phyloP scores from a whole-genome alignment of 208 protist species.

The Novymonas esmeraldas region DNA sequence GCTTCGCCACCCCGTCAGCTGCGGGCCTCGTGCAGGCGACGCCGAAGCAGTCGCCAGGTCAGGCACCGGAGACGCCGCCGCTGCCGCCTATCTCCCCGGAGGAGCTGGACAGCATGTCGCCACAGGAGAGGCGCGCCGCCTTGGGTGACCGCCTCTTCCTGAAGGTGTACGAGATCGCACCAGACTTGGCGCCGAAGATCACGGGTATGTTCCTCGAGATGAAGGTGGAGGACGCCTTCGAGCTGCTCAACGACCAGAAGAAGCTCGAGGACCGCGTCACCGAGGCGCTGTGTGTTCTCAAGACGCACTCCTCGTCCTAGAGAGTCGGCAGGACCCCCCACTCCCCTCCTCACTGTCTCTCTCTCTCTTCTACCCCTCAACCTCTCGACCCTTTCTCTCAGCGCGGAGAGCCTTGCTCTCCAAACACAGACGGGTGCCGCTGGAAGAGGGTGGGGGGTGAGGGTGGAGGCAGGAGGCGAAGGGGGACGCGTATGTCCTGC shows the following conservation, averaged over 20 bases:
- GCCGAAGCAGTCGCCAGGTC: constrained; percentile 63
- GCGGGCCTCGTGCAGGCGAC: constrained; percentile 53
- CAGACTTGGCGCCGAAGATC: constrained; percentile 87
- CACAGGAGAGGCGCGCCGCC: constrained; percentile 89
- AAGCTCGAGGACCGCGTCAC: constrained; percentile 71
- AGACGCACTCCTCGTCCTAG: constrained; percentile 47
- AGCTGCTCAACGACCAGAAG: constrained; percentile 72
- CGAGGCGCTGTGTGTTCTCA: constrained; percentile 81
- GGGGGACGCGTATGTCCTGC: no score
- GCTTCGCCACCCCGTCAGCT: constrained; percentile 51
- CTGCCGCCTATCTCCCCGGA: constrained; percentile 84
- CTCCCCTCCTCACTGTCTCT: not conserved
- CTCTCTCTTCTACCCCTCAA: not conserved
- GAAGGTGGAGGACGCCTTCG: constrained; percentile 68
- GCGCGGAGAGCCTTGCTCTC: no score
- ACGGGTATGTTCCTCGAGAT: constrained; percentile 92
- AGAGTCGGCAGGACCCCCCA: not conserved
- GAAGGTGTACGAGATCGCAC: constrained; percentile 85
- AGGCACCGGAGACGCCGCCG: constrained; percentile 76
- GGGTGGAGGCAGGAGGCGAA: no score
- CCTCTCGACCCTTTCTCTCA: not conserved
- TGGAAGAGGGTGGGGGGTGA: no score
- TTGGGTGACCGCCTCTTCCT: constrained; percentile 90
- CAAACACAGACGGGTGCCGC: no score
- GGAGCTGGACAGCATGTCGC: constrained; percentile 81